phyloP scores from a whole-genome alignment of 2,329 filamentous ascomycete species.

The Harringtonia aguacate region DNA sequence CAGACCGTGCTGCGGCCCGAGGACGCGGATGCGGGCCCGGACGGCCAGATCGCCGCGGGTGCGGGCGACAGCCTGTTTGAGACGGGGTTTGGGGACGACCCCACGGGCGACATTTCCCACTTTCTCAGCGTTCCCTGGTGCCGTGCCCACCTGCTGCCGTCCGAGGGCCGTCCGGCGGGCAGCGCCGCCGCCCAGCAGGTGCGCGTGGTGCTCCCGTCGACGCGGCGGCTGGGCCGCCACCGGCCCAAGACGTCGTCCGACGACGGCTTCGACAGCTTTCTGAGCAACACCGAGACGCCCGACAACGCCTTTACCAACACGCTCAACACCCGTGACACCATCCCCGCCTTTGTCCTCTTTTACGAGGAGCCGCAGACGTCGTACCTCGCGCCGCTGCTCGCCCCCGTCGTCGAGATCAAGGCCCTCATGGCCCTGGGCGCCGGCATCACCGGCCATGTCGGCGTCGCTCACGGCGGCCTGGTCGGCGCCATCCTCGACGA shows the following conservation, averaged over 20 bases:
- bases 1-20: not conserved
- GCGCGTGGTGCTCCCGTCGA: slow-evolving; percentile 24
- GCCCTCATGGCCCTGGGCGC: slow-evolving; percentile 31
- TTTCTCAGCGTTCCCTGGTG: slow-evolving; percentile 38
- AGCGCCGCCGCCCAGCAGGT: slow-evolving; percentile 14
- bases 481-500: slow-evolving; percentile 49
- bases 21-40: not conserved
- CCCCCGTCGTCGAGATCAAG: slow-evolving; percentile 18
- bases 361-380: slow-evolving; percentile 21
- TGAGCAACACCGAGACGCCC: not conserved
- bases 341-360: slow-evolving; percentile 32
- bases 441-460: slow-evolving; percentile 41
- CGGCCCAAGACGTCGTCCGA: not conserved
- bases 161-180: slow-evolving; percentile 11
- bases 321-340: slow-evolving; percentile 36
- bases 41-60: not conserved
- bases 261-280: slow-evolving; percentile 1
- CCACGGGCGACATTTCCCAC: slow-evolving; percentile 11
- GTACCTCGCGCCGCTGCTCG: not conserved
- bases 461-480: slow-evolving; percentile 46
- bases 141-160: slow-evolving; percentile 27
- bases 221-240: slow-evolving; percentile 16
- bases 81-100: no score
- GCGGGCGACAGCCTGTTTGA: no score
- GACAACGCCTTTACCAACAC: slow-evolving; percentile 30